A percentile compares a stretch with the other conserved stretches of the same genome.
Evolutionary conservation across 1,284 basidiomycete species (phyloP).

Genomic region (Irpex sp.): DNA sequence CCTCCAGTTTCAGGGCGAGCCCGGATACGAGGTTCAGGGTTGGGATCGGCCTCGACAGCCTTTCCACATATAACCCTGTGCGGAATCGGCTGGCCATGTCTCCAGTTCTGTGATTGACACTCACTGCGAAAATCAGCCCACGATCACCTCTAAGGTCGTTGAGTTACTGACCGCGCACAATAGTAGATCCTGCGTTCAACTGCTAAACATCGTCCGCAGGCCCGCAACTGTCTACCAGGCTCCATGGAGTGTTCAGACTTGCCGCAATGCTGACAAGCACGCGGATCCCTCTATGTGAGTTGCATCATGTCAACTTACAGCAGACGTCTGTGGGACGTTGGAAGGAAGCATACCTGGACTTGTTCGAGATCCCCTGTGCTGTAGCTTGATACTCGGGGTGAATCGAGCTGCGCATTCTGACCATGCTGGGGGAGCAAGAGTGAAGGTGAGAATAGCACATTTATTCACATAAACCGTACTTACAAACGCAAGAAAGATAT

Average conservation of each 20-base stretch:
- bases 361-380: background rate
- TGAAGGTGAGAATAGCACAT: background rate
- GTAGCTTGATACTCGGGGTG: background rate
- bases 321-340: background rate
- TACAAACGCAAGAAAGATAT: background rate
- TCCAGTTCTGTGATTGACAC: background rate
- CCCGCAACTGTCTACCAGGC: background rate
- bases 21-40: background rate
- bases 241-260: background rate
- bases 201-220: background rate
- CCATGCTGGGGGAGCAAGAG: background rate
- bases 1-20: background rate
- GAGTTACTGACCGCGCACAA: background rate
- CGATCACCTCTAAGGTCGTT: background rate
- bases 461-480: background rate
- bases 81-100: background rate
- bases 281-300: background rate
- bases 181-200: background rate
- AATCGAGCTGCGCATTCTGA: background rate
- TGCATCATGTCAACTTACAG: background rate
- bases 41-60: background rate
- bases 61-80: background rate
- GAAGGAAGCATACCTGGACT: background rate
- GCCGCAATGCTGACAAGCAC: background rate
- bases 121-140: background rate